phyloP scores from a whole-genome alignment of 345 rosid genomes.

The Murraya paniculata region DNA sequence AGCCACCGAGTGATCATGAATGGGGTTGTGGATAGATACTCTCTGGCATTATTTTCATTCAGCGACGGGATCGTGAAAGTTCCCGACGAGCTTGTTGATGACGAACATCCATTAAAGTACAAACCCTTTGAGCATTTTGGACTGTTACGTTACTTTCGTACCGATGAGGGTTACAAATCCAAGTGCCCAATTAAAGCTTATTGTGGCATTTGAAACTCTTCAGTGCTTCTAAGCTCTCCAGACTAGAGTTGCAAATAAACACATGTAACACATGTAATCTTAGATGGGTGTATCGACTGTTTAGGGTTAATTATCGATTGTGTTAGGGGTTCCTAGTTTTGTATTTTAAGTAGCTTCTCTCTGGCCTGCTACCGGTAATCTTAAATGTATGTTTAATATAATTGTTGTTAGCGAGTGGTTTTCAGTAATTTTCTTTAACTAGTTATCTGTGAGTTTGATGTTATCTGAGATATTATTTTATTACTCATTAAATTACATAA shows the following conservation, averaged over 20 bases:
- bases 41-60: conserved; percentile 45
- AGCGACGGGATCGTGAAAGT: conserved; percentile 33
- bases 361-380: too few species aligned
- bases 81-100: conserved; percentile 44
- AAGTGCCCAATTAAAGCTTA: conserved; percentile 47
- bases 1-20: conserved; percentile 45
- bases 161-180: conserved; percentile 40
- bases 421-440: too few species aligned
- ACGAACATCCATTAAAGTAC: conserved; percentile 44
- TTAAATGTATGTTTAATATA: too few species aligned
- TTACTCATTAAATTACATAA: too few species aligned
- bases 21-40: conserved; percentile 42
- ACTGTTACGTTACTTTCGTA: conserved; percentile 36
- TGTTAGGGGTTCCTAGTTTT: background rate
- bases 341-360: background rate
- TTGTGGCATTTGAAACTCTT: conserved; percentile 32
- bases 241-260: too few species aligned
- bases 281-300: background rate
- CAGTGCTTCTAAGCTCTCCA: too few species aligned
- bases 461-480: too few species aligned
- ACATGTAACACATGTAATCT: too few species aligned
- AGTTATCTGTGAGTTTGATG: too few species aligned
- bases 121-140: conserved; percentile 48
- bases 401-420: too few species aligned
- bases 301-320: background rate